These are phyloP conservation scores for Arthrobotrys conoides DNA, from an alignment of 2,329 filamentous ascomycete genomes.

Conservation along the genomic window DNA sequence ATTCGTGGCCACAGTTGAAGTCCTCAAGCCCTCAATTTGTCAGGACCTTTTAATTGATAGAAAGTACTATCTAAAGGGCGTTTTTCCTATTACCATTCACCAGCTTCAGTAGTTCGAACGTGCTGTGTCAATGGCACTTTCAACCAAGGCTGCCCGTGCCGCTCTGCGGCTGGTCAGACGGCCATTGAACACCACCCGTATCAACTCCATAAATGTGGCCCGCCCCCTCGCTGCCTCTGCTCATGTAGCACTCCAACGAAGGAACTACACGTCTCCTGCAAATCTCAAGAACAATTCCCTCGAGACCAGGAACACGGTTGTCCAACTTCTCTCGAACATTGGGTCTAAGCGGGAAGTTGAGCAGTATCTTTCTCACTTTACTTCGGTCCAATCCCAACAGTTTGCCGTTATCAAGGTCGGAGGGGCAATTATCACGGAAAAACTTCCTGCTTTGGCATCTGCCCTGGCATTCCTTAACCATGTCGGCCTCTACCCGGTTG, in stretches of 20 bases:
- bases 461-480: slow-evolving; percentile 93
- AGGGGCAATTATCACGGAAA: slow-evolving; percentile 93
- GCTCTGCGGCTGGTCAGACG: slow-evolving; percentile 38
- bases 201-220: slow-evolving; percentile 15
- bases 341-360: slow-evolving; percentile 96
- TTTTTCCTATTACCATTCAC: neutral
- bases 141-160: slow-evolving; percentile 41
- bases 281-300: slow-evolving; percentile 68
- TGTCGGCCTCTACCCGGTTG: slow-evolving; percentile 93
- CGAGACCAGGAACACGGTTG: slow-evolving; percentile 81
- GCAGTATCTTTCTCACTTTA: slow-evolving; percentile 98
- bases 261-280: slow-evolving; percentile 69
- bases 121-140: slow-evolving; percentile 42
- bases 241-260: slow-evolving; percentile 62
- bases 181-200: slow-evolving; percentile 31
- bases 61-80: neutral
- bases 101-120: neutral
- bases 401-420: slow-evolving; percentile 99
- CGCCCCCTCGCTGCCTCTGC: slow-evolving; percentile 36
- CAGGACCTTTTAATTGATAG: neutral
- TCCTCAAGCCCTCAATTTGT: neutral
- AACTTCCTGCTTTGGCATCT: slow-evolving; percentile 90
- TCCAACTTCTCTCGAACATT: slow-evolving; percentile 93
- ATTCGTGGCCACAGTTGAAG: neutral
- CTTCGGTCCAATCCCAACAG: slow-evolving; percentile 93